Evolutionary conservation across 2,329 filamentous ascomycete species (phyloP), one percentile per base, ranked within the genome.

Genomic region (Helotiales sp.): DNA sequence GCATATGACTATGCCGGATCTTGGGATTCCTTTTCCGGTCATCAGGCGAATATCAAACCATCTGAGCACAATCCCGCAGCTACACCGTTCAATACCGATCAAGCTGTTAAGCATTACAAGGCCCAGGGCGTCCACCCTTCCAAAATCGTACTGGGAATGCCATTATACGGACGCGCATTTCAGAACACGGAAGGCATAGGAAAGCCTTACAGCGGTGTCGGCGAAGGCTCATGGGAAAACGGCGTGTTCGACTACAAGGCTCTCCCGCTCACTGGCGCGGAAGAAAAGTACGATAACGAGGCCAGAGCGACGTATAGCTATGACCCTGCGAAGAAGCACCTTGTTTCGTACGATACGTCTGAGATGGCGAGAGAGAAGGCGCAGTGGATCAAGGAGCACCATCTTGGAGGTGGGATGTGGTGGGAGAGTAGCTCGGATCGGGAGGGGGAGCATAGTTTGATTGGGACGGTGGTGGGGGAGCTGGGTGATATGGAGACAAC

Each of bases 351-450:
- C 77, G 91, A 93, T 76, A 95, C 1, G 85, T 88, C 0, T 8
- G 80, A 82, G 2, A 87, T 93, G 78, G 90, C 89, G 3, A 82
- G 82, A 71, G 77, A 80, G 71, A 98, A 97, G 82, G 88, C 89
- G 1, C 81, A 86, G 11, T 97, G 89, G 77, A 87, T 97, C 75
- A 86, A 83, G 75, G 78, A 86, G 22, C 81, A 85, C 52, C 83
- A 87, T 0, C 84, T 97, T 0, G 94, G 93, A 1, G 95, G 95
- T 20, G 93, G 86, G n/a, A 97, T 98, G 94, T 98, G 93, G 93
- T 77, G 88, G 52, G 94, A 97, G 81, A 92, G 88, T 74, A 95
- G 91, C 75, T 89, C 87, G 0, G 95, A 97, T 77, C 89, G 89
- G 76, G 76, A 79, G 2, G 89, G 88, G 0, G 81, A 84, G 0